Conservation (phyloP, 345 rosid species). For the Raphanus sativus region DNA sequence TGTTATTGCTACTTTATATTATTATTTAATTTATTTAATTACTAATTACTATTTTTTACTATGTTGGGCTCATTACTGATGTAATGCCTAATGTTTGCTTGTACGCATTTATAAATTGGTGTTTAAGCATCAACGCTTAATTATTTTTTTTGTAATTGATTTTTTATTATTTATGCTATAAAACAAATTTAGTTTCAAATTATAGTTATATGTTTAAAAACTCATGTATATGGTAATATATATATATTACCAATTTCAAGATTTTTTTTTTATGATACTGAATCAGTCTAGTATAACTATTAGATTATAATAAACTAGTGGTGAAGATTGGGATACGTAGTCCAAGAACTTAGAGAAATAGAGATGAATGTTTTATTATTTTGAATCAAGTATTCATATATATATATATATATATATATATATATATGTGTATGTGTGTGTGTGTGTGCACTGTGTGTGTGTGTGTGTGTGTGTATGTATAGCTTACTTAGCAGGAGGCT, state of each 20-base stretch:
- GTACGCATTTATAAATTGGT: conserved; percentile 22
- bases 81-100: conserved; percentile 24
- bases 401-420: too few species aligned
- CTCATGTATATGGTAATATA: neutral
- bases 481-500: conserved; percentile 77
- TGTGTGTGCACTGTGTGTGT: too few species aligned
- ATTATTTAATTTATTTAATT: too few species aligned
- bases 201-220: neutral
- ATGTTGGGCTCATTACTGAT: neutral
- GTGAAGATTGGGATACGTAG: neutral
- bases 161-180: neutral
- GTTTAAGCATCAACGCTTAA: conserved; percentile 11
- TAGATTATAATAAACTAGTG: neutral
- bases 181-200: conserved; percentile 1
- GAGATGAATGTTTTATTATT: neutral
- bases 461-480: neutral
- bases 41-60: neutral
- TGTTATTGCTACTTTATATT: neutral
- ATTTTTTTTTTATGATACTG: neutral
- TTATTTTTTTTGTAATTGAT: neutral
- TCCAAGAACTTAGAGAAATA: neutral
- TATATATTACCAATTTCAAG: neutral
- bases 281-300: neutral
- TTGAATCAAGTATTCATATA: neutral
- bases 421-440: too few species aligned